These are phyloP conservation scores for Epichloe glyceriae DNA, from an alignment of 2,329 filamentous ascomycete species.

Conservation along the genomic window DNA sequence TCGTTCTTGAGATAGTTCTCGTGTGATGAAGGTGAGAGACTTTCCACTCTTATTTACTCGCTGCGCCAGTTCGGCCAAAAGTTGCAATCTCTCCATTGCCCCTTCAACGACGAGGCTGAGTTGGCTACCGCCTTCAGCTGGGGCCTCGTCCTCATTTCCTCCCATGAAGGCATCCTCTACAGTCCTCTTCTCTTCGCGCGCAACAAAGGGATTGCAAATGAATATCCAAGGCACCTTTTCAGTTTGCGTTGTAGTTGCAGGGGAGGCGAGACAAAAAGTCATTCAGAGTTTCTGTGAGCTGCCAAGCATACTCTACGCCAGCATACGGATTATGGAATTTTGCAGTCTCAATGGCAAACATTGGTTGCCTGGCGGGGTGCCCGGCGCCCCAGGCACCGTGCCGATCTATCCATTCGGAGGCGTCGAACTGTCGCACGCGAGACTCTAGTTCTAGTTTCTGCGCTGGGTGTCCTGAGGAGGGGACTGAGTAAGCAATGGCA, in stretches of 20 bases:
- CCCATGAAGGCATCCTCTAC: constrained; percentile 24
- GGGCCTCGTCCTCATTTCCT: constrained; percentile 37
- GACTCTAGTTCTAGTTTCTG: constrained; percentile 33
- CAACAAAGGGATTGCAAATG: constrained; percentile 50
- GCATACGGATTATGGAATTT: constrained; percentile 47
- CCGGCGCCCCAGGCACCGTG: constrained; percentile 3
- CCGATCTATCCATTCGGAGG: constrained; percentile 27
- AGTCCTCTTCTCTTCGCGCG: constrained; percentile 19
- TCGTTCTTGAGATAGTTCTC: constrained; percentile 37
- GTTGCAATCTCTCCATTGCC: constrained; percentile 36
- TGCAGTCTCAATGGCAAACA: constrained; percentile 8
- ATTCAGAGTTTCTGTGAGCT: constrained; percentile 48
- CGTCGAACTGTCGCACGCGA: constrained; percentile 38
- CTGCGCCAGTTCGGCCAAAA: constrained; percentile 35
- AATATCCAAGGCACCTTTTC: constrained; percentile 54
- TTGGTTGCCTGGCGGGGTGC: neutral
- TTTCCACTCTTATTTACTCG: constrained; percentile 27
- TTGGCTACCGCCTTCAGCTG: constrained; percentile 32
- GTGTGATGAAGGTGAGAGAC: constrained; percentile 23
- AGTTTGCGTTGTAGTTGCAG: constrained; percentile 41
- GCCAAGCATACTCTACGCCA: constrained; percentile 42
- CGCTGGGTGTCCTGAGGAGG: constrained; percentile 39
- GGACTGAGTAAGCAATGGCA: neutral
- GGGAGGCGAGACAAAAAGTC: constrained; percentile 57
- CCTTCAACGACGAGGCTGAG: constrained; percentile 35